A percentile compares a stretch with the other conserved stretches of the same genome.
Evolutionary conservation across 768 basidiomycete species (phyloP).

Genomic region (Tulasnella sp.): DNA sequence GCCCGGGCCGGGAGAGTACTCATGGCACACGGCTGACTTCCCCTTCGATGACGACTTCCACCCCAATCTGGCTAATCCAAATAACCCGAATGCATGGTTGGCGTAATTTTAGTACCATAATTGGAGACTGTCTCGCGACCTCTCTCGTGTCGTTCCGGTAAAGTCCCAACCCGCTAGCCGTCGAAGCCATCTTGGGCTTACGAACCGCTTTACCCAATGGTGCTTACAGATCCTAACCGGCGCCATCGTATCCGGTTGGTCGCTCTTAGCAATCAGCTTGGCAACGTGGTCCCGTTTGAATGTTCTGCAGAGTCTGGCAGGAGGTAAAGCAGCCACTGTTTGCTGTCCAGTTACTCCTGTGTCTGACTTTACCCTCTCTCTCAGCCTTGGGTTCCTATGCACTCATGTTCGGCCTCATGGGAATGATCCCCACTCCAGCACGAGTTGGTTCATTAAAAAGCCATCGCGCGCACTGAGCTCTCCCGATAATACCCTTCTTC

Average conservation of each 20-base stretch:
- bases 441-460: not conserved
- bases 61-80: not conserved
- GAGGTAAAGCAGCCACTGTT: slow-evolving; percentile 2
- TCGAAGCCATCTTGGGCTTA: not conserved
- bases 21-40: not conserved
- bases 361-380: not conserved
- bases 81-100: not conserved
- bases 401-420: slow-evolving; percentile 32
- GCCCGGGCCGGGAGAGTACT: not conserved
- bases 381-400: slow-evolving; percentile 30
- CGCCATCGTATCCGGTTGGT: slow-evolving; percentile 26
- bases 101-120: slow-evolving; percentile 26
- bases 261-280: slow-evolving; percentile 14
- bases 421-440: slow-evolving; percentile 22
- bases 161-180: not conserved
- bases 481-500: not conserved
- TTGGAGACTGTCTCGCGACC: slow-evolving; percentile 20
- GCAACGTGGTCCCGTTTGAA: slow-evolving; percentile 20
- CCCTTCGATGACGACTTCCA: not conserved
- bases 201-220: not conserved
- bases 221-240: slow-evolving; percentile 21
- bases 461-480: not conserved
- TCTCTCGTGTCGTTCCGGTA: slow-evolving; percentile 27
- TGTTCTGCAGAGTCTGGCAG: slow-evolving; percentile 21
- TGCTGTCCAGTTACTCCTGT: not conserved